Conservation (phyloP, 2,329 filamentous ascomycete genomes). For the Trichoderma sp. region DNA sequence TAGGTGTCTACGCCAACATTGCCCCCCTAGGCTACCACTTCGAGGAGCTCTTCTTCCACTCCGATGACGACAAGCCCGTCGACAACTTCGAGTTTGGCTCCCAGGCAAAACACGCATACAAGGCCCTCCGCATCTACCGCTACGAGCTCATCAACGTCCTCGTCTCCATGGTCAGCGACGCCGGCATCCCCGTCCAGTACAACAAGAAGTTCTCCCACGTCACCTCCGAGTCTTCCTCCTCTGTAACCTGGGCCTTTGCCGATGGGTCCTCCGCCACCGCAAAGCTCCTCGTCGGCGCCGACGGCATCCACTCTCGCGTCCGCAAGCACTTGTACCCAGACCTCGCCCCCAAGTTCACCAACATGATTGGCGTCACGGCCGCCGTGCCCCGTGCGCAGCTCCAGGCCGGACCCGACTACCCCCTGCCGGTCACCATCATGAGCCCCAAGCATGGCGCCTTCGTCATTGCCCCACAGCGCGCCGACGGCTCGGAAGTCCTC, state of each 20-base stretch:
- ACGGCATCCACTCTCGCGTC: slow-evolving; percentile 59
- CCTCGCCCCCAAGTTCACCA: slow-evolving; percentile 49
- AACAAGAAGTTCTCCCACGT: slow-evolving; percentile 48
- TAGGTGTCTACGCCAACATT: slow-evolving; percentile 49
- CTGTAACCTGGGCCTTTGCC: slow-evolving; percentile 47
- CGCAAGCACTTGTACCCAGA: slow-evolving; percentile 50
- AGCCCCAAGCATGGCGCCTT: slow-evolving; percentile 45
- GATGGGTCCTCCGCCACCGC: slow-evolving; percentile 44
- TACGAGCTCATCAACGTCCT: slow-evolving; percentile 51
- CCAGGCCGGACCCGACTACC: slow-evolving; percentile 34
- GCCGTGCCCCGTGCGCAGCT: slow-evolving; percentile 39
- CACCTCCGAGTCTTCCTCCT: slow-evolving; percentile 37
- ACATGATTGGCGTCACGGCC: slow-evolving; percentile 42
- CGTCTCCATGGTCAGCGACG: slow-evolving; percentile 38
- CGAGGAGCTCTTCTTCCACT: slow-evolving; percentile 47
- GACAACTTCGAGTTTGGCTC: slow-evolving; percentile 50
- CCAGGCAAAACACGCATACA: slow-evolving; percentile 49
- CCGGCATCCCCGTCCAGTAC: slow-evolving; percentile 44
- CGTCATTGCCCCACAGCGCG: slow-evolving; percentile 48
- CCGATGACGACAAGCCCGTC: slow-evolving; percentile 32
- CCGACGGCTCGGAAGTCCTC: slow-evolving; percentile 48
- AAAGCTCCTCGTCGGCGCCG: slow-evolving; percentile 52
- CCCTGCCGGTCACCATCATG: slow-evolving; percentile 45
- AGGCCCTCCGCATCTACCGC: slow-evolving; percentile 54
- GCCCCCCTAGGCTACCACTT: slow-evolving; percentile 49